Base-by-base conservation (phyloP, 225 moss, liverwort and hornwort species). In the Takakia lepidozioides region DNA sequence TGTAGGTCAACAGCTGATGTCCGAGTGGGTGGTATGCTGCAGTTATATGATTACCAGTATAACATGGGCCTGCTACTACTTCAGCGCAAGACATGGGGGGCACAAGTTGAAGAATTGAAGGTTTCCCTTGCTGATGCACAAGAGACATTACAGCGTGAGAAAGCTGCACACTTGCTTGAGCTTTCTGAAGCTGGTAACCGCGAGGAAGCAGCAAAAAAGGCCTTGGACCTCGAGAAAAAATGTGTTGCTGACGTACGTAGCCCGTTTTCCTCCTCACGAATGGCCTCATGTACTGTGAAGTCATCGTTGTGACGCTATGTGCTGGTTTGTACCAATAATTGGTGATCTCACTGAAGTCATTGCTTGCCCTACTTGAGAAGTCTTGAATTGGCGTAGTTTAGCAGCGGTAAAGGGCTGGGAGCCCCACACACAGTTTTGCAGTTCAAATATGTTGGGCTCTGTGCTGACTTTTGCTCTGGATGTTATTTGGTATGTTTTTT, bases 21-120 rank as follows among this genome's bases (percentile, higher is more conserved):
- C 8, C n/a, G 25, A 15, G 14, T 29, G 14, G 1, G 10, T 29
- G n/a, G 7, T 38, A 38, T 64, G 45, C n/a, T n/a, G n/a, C 81
- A 99, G 98, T 67, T 99, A 0, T 99, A 99, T 39, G 98, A 99
- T 65, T 99, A 99, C 52, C 98, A 99, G 72, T 91, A 99, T 70
- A 90, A 99, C 48, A 87, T 99, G 91, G 98, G 98, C 32, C 67
- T 99, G 56, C 58, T 99, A 45, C 67, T 99, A 22, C 80, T 99
- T 43, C 87, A 99, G 57, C 91, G 98, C 19, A 91, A 91, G 60
- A 79, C 66, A 6, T 99, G 98, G 98, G 75, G 73, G 25, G 62
- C 67, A 24, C 69, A 91, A 61, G 76, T 72, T 20, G 98, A 99
- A 48, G 87, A 88, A 29, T 60, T 83, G 17, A 99, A 85, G 66